Base-by-base conservation (phyloP, 768 basidiomycete genomes). In the Lentinula detonsa region DNA sequence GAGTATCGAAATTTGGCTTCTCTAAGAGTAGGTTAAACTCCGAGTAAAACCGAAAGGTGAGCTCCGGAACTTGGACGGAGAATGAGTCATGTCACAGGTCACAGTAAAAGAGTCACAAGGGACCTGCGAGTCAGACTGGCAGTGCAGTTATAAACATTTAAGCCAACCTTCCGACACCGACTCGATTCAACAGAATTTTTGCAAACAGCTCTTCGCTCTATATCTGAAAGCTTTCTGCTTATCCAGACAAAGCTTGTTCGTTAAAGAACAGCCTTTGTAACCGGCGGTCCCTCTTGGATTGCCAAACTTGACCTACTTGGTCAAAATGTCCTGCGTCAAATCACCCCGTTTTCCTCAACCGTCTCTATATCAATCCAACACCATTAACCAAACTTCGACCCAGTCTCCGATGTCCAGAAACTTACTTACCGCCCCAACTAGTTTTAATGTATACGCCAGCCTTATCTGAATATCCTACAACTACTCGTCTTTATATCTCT, bases 291-390 rank as follows among this genome's bases (percentile, higher is more conserved):
- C 35, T 28, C 51, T 15, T 21, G 57, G 42, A 37, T 45, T 8
- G 43, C 57, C 57, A n/a, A 57, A 28, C 42, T 50, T 31, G 43
- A 46, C 70, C 63, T 49, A 67, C 60, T 61, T 63, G 66, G 60
- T 67, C 72, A 67, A 71, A 68, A 85, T 86, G 85, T 78, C 52
- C 62, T 65, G 67, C 52, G 65, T 65, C 62, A 66, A 65, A 43
- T 58, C 71, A 68, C 68, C 69, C 67, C 65, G 46, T 65, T 63
- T 59, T 60, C 66, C 63, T 64, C 65, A 64, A 64, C 63, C 65
- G 61, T 39, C 63, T 63, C 40, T 65, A 37, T 11, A 51, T 13
- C 46, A 48, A 11, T n/a, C 16, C n/a, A 45, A 31, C 21, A 23
- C 34, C 6, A n/a, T 33, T 18, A 48, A 23, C 46, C 16, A 61